A percentile compares a stretch with the other conserved stretches of the same genome.
These are phyloP conservation scores for Daldinia decipiens DNA, from an alignment of 495 filamentous ascomycete genomes.

Conservation along the genomic window DNA sequence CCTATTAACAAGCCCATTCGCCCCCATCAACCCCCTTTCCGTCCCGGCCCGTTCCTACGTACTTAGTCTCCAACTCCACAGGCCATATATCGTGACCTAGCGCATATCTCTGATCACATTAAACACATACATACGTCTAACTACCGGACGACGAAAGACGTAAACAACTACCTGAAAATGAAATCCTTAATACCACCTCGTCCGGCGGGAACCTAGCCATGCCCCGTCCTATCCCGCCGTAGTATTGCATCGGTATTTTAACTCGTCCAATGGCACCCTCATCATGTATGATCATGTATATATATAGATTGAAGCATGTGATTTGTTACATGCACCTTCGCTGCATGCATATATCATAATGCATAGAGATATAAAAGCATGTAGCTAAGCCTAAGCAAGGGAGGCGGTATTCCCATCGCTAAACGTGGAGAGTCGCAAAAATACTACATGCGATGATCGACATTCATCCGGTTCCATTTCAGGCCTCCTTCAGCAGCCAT, in stretches of 20 bases:
- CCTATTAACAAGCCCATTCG: too few species aligned
- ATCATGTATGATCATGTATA: too few species aligned
- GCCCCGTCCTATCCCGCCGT: not conserved
- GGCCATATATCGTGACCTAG: not conserved
- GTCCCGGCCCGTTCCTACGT: not conserved
- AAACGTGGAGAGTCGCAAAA: conserved; percentile 4
- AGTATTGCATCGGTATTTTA: conserved; percentile 5
- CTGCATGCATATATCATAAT: not conserved
- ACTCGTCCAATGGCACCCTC: not conserved
- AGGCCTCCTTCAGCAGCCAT: not conserved
- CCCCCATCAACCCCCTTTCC: not conserved
- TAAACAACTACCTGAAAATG: not conserved
- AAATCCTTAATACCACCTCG: not conserved
- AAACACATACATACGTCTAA: too few species aligned
- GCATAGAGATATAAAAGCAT: not conserved
- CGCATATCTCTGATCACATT: not conserved
- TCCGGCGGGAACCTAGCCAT: not conserved
- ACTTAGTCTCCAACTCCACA: not conserved
- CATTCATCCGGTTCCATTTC: not conserved
- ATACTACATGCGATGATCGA: not conserved
- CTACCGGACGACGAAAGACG: too few species aligned
- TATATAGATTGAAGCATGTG: not conserved
- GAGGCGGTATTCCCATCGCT: not conserved
- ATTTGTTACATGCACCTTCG: not conserved
- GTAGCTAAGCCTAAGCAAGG: not conserved